Evolutionary conservation across 495 filamentous ascomycete species (phyloP).

Genomic region (Daldinia decipiens): DNA sequence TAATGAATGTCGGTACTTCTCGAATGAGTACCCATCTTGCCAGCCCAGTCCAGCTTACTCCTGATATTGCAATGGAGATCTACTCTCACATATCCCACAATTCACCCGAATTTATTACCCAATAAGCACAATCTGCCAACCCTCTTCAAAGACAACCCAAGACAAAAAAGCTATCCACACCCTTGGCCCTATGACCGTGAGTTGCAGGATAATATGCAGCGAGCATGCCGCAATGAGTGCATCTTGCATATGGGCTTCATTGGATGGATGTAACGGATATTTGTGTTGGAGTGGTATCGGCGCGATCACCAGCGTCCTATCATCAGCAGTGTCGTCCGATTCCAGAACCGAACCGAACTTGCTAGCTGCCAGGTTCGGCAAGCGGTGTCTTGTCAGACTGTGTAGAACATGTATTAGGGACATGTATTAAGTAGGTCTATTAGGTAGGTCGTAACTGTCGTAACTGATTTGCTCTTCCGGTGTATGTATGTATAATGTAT

Average conservation of each 20-base stretch:
- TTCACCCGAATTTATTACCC: constrained; percentile 45
- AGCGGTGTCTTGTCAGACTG: constrained; percentile 38
- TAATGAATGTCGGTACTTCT: constrained; percentile 33
- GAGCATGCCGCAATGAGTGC: constrained; percentile 43
- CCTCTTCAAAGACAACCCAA: constrained; percentile 12
- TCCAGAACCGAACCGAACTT: constrained; percentile 45
- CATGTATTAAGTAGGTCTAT: constrained; percentile 20
- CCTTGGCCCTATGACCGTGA: constrained; percentile 46
- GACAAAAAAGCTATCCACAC: constrained; percentile 36
- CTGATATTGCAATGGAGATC: constrained; percentile 35
- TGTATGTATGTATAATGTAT: too few relatives aligned
- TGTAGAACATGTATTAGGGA: background rate
- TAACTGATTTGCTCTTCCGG: constrained; percentile 17
- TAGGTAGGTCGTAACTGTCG: constrained; percentile 26
- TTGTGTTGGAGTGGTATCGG: constrained; percentile 44
- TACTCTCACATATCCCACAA: constrained; percentile 42
- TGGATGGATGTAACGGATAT: constrained; percentile 45
- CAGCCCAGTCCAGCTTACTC: constrained; percentile 4
- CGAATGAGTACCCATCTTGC: constrained; percentile 3
- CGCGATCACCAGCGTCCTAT: constrained; percentile 43
- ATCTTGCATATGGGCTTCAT: constrained; percentile 47
- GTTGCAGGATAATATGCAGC: constrained; percentile 42
- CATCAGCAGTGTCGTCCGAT: constrained; percentile 42
- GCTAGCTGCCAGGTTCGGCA: constrained; percentile 40
- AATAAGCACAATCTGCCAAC: constrained; percentile 38